Base-by-base conservation (phyloP, 2,329 filamentous ascomycete genomes). In the Alternaria sp. region DNA sequence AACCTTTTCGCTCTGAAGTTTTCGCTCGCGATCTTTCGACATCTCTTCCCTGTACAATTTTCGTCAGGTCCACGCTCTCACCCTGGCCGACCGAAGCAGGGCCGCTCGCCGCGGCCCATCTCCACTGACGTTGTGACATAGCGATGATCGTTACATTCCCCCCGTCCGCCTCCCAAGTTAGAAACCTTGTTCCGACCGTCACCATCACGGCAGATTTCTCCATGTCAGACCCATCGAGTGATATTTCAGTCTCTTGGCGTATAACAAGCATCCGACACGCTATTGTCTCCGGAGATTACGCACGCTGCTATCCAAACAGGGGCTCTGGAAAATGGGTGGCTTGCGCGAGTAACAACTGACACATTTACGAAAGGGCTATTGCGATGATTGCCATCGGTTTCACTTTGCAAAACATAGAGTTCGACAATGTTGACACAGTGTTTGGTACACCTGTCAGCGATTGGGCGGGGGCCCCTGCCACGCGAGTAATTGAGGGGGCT, bases 401-500 rank as follows among this genome's bases (percentile, higher is more conserved):
- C 25, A 19, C 44, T 10, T 32, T 45, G 26, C 44, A n/a, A 50
- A 51, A 30, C 26, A 55, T 47, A 36, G 45, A 55, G 8, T n/a
- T 51, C 28, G n/a, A 25, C n/a, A 30, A 43, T 21, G 50, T 21
- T 47, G 51, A 63, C 49, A 60, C 44, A 19, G 25, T 36, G 26
- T 43, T 46, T 45, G 32, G 53, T 17, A 36, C 40, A 36, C 26
- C 40, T 57, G 51, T 47, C 54, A 30, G 57, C 55, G 47, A 52
- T 55, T 51, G 47, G 60, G 44, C 53, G 50, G 60, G 65, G 68
- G 52, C 66, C 67, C 70, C 67, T 67, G 60, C 30, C 53, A 56
- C 46, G 53, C 61, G 52, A 52, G 62, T 59, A 61, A 72, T 66
- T 67, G 63, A 63, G 55, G 65, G 66, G 65, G 65, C 65, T 66